Base-by-base conservation (phyloP, 2,329 filamentous ascomycete species). In the Ophiobolus disseminans region DNA sequence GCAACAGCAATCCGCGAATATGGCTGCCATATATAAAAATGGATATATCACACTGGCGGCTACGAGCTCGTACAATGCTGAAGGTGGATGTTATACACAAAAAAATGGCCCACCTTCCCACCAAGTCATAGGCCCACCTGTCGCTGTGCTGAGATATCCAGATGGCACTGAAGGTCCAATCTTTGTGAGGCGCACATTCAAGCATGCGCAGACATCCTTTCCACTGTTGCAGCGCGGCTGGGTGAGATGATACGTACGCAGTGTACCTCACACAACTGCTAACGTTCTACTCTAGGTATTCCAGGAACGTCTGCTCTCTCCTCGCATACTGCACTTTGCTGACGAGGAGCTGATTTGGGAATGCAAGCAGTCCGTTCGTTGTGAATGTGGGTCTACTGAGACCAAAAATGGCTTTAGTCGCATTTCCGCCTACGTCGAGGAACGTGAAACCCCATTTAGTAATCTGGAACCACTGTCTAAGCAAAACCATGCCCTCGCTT, bases 271-370 rank as follows among this genome's bases (percentile, higher is more conserved):
- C n/a, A n/a, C n/a, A n/a, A n/a, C n/a, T n/a, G n/a, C n/a, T n/a
- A n/a, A n/a, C n/a, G n/a, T n/a, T n/a, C n/a, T n/a, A n/a, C n/a
- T n/a, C n/a, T n/a, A n/a, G n/a, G n/a, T 54, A 1, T 44, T 41
- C 14, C 53, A 59, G 39, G 56, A 59, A 37, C 49, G 56, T 2
- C 11, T 57, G 5, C 48, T 61, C 4, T 48, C 57, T n/a, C 46
- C 45, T 9, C 45, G 57, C 2, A 25, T 56, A 2, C 30, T 63
- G n/a, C 51, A 61, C 30, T 61, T 59, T 31, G 40, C 25, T 5
- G 30, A 31, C 1, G 16, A 36, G 3, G 57, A 60, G 38, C 43
- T 60, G 3, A 21, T 48, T n/a, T 60, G 51, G 52, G 52, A 60
- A 38, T 60, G 55, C 21, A 25, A 19, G 5, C 9, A 16, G 2